Conservation (phyloP, 331 rosid genomes). For the Ulmus americana region DNA sequence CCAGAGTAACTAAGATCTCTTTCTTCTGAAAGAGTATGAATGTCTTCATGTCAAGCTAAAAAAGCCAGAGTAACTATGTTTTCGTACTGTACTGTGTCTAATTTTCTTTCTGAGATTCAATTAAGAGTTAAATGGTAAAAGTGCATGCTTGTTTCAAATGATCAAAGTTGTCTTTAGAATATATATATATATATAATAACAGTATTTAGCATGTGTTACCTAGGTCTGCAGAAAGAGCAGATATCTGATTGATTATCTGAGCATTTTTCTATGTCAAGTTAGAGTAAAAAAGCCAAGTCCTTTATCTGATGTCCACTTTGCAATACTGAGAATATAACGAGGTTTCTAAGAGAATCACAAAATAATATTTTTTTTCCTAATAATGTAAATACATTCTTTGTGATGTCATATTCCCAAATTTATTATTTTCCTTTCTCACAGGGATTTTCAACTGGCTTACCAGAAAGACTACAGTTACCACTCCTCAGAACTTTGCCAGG, state of each 20-base stretch:
- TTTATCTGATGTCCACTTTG: background rate
- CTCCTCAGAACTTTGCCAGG: constrained; percentile 96
- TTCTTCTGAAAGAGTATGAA: no score
- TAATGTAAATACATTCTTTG: constrained; percentile 1
- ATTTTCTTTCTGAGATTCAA: no score
- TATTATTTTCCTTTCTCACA: constrained; percentile 29
- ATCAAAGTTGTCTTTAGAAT: no score
- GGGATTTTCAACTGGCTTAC: constrained; percentile 99
- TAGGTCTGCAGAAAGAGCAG: background rate
- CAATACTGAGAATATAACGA: background rate
- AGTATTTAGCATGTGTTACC: background rate
- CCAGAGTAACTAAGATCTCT: no score
- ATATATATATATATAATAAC: no score
- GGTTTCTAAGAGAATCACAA: background rate
- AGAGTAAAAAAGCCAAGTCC: background rate
- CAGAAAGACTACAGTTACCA: constrained; percentile 88
- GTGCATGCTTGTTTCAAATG: no score
- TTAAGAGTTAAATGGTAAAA: no score
- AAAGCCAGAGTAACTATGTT: no score
- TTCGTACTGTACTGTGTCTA: no score
- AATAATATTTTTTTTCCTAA: constrained; percentile 8
- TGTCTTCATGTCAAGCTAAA: no score
- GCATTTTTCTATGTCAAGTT: background rate
- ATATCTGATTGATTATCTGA: background rate
- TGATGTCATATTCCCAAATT: background rate